Conservation (phyloP, 2,329 filamentous ascomycete genomes). For the Neonectria sp. region DNA sequence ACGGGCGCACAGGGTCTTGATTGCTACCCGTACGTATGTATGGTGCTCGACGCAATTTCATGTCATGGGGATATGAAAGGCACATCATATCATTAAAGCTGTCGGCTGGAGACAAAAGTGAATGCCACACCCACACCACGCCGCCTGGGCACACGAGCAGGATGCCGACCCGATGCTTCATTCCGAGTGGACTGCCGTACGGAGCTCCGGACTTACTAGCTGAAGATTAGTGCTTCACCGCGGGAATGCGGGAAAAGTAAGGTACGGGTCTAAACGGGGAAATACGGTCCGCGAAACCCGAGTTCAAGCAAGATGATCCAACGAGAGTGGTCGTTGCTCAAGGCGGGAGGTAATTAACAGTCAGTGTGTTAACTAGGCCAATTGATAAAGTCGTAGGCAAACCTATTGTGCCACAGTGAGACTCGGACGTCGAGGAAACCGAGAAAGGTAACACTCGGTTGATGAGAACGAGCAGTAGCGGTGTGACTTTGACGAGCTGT, state of each 20-base stretch:
- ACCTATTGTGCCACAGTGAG: background rate
- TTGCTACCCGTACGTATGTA: conserved; percentile 1
- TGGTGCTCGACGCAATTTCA: background rate
- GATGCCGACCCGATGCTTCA: conserved; percentile 6
- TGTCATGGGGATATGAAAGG: background rate
- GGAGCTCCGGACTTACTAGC: conserved; percentile 8
- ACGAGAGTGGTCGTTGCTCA: background rate
- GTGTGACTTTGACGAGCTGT: conserved; percentile 9
- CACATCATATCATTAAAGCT: conserved; percentile 10
- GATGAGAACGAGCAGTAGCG: conserved; percentile 19
- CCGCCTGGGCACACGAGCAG: conserved; percentile 7
- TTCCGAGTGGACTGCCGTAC: conserved; percentile 16
- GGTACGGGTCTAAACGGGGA: conserved; percentile 18
- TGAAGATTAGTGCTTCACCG: conserved; percentile 20
- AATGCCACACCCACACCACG: conserved; percentile 1
- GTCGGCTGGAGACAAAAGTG: background rate
- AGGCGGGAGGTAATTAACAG: background rate
- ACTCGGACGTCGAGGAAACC: background rate
- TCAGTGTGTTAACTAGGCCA: background rate
- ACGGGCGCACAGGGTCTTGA: conserved; percentile 10
- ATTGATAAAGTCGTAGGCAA: background rate
- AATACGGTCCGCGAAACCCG: conserved; percentile 10
- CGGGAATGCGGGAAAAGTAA: conserved; percentile 18
- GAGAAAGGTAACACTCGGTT: background rate
- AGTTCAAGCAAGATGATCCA: background rate